phyloP scores from a whole-genome alignment of 768 basidiomycete genomes.

The Macrolepiota albuminosa region DNA sequence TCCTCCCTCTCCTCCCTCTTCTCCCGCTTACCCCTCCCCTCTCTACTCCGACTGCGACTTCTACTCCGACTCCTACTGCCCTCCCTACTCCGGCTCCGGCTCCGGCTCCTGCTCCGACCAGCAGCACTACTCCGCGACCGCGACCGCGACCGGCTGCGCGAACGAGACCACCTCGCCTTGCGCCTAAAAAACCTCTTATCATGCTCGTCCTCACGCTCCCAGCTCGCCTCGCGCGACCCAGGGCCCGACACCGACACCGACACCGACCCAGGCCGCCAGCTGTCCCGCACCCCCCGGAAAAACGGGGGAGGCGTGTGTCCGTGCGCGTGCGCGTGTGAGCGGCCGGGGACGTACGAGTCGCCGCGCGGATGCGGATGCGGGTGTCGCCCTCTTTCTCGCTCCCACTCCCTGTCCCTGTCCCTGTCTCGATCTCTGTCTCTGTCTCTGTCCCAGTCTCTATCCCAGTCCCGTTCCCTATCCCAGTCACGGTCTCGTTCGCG shows the following conservation, averaged over 20 bases:
- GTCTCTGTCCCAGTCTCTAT: neutral
- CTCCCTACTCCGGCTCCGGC: constrained; percentile 3
- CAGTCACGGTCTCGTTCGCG: constrained; percentile 7
- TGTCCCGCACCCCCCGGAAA: neutral
- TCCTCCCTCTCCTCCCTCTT: constrained; percentile 27
- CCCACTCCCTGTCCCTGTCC: too few relatives aligned
- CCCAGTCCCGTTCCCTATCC: neutral
- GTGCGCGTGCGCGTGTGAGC: neutral
- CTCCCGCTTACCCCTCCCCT: constrained; percentile 14
- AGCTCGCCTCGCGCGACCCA: too few relatives aligned
- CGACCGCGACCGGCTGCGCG: constrained; percentile 2
- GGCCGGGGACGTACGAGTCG: neutral
- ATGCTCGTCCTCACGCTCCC: too few relatives aligned
- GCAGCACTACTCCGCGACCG: constrained; percentile 2
- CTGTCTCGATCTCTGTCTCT: constrained; percentile 5
- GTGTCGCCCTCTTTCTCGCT: too few relatives aligned
- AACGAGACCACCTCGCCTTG: constrained; percentile 12
- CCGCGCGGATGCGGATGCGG: neutral
- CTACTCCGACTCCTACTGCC: constrained; percentile 1
- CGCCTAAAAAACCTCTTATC: neutral
- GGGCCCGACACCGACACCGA: too few relatives aligned
- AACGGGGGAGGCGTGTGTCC: neutral
- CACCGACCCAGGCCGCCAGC: neutral
- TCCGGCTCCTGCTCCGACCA: constrained; percentile 14
- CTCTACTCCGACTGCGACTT: constrained; percentile 5